These are phyloP conservation scores for Neckera pumila DNA, from an alignment of 225 moss, liverwort and hornwort species.

Conservation along the genomic window DNA sequence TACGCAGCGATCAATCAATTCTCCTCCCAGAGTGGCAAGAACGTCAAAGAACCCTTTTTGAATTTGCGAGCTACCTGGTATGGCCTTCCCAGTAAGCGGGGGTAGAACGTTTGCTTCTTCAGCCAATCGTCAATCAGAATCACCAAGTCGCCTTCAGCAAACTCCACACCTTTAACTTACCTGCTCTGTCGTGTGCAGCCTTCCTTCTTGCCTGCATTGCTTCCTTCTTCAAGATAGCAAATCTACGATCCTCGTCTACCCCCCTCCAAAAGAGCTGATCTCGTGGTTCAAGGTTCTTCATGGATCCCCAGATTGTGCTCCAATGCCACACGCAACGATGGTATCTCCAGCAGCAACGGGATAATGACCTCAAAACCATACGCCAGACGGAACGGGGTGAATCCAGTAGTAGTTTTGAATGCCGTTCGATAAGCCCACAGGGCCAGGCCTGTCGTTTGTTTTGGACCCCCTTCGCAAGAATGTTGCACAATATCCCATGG, in stretches of 20 bases:
- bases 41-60: not conserved
- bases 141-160: not conserved
- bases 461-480: not conserved
- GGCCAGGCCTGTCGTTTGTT: not conserved
- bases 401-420: not conserved
- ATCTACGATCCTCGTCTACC: not conserved
- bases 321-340: not conserved
- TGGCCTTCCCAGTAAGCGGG: not conserved
- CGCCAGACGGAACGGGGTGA: not conserved
- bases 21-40: not conserved
- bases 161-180: not conserved
- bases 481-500: not conserved
- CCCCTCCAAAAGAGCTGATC: not conserved
- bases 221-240: not conserved
- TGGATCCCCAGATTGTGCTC: not conserved
- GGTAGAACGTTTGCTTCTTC: not conserved
- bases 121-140: not conserved
- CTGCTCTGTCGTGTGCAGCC: not conserved
- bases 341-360: not conserved
- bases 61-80: not conserved
- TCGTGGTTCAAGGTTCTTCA: not conserved
- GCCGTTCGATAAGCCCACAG: not conserved
- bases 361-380: not conserved
- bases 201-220: not conserved
- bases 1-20: not conserved